A percentile compares a stretch with the other conserved stretches of the same genome.
Conservation (phyloP, 257 asterid genomes). For the Salvia rosmarinus region DNA sequence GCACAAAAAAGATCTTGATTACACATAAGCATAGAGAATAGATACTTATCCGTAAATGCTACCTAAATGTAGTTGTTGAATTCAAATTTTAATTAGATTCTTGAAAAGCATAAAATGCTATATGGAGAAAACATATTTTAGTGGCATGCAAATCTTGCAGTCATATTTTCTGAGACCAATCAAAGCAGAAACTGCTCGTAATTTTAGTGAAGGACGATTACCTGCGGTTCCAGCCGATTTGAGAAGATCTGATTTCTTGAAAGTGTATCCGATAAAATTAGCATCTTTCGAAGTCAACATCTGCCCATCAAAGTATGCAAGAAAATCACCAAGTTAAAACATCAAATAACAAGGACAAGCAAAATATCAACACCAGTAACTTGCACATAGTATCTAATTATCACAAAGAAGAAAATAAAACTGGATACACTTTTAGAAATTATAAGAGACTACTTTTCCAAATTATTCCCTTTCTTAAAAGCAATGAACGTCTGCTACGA, state of each 20-base stretch:
- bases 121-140: background rate
- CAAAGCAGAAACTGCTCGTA: background rate
- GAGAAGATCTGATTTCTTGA: conserved; percentile 85
- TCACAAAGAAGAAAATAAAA: background rate
- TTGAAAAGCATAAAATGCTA: background rate
- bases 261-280: conserved; percentile 92
- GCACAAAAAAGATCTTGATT: background rate
- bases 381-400: background rate
- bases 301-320: conserved; percentile 46
- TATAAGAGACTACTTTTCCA: too few relatives aligned
- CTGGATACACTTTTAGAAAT: too few relatives aligned
- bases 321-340: background rate
- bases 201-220: conserved; percentile 31
- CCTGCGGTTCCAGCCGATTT: conserved; percentile 85
- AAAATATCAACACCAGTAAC: too few relatives aligned
- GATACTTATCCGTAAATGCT: background rate
- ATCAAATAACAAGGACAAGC: background rate
- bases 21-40: background rate
- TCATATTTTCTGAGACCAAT: too few relatives aligned
- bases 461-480: background rate
- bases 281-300: conserved; percentile 95
- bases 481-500: background rate
- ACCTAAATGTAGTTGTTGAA: too few relatives aligned
- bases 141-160: too few relatives aligned
- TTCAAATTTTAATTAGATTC: background rate